Conservation (phyloP, 306 rosid species). For the Arachis hypogaea region DNA sequence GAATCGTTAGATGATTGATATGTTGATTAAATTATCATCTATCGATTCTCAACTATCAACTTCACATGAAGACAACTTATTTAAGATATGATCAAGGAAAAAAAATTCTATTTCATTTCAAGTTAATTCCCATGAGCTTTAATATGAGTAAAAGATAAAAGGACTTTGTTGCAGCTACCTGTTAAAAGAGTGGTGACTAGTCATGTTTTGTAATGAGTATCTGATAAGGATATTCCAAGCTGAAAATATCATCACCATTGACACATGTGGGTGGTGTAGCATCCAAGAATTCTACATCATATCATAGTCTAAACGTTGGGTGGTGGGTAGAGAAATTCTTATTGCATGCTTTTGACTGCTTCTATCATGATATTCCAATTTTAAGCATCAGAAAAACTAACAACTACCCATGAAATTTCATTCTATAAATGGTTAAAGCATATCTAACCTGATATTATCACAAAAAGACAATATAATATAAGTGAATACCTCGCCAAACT, state of each 20-base stretch:
- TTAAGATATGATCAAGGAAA: too few relatives aligned
- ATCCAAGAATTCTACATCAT: slow-evolving; percentile 50
- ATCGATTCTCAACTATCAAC: too few relatives aligned
- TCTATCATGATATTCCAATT: too few relatives aligned
- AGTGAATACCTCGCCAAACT: slow-evolving; percentile 41
- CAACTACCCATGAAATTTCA: too few relatives aligned
- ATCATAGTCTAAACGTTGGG: neutral
- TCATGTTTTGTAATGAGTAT: slow-evolving; percentile 46
- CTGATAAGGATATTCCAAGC: slow-evolving; percentile 55
- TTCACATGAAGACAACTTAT: too few relatives aligned
- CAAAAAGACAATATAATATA: neutral
- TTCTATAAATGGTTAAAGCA: too few relatives aligned
- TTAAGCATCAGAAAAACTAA: too few relatives aligned
- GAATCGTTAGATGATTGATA: too few relatives aligned
- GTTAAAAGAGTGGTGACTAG: neutral
- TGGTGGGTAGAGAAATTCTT: neutral
- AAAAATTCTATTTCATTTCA: slow-evolving; percentile 20
- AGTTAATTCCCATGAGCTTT: slow-evolving; percentile 37
- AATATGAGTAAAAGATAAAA: slow-evolving; percentile 34
- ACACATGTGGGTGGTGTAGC: slow-evolving; percentile 37
- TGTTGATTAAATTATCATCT: too few relatives aligned
- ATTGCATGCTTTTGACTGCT: too few relatives aligned
- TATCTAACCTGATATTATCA: too few relatives aligned
- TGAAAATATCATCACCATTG: slow-evolving; percentile 78
- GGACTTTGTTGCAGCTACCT: slow-evolving; percentile 32